These are phyloP conservation scores for Asterophora parasitica DNA, from an alignment of 768 basidiomycete genomes.

Conservation along the genomic window DNA sequence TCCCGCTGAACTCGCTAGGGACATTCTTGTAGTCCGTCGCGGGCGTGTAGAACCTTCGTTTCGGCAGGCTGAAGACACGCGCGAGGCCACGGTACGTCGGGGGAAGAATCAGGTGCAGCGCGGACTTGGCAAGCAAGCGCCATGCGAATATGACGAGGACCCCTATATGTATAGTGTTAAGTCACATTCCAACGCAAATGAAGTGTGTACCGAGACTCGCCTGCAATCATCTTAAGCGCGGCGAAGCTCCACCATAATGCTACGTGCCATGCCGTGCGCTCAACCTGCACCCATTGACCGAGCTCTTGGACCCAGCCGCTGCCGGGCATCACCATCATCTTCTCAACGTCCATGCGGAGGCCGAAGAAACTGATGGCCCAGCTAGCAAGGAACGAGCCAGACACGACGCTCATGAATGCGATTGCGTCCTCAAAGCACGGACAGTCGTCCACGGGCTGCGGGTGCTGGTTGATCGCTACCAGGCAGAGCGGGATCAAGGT, in stretches of 20 bases:
- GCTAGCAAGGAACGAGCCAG: slow-evolving; percentile 64
- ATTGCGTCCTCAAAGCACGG: slow-evolving; percentile 99
- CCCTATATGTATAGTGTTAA: slow-evolving; percentile 35
- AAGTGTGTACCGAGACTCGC: no score
- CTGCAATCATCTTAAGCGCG: slow-evolving; percentile 40
- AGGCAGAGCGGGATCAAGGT: slow-evolving; percentile 59
- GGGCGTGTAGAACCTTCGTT: slow-evolving; percentile 84
- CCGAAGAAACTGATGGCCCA: slow-evolving; percentile 56
- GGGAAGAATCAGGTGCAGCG: slow-evolving; percentile 71
- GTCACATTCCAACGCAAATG: background rate
- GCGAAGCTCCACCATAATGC: slow-evolving; percentile 45
- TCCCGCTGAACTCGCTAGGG: slow-evolving; percentile 48
- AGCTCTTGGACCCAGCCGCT: slow-evolving; percentile 37
- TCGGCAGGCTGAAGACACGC: slow-evolving; percentile 65
- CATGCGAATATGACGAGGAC: slow-evolving; percentile 78
- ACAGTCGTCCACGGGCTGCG: slow-evolving; percentile 93
- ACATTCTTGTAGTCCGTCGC: slow-evolving; percentile 82
- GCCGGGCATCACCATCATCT: slow-evolving; percentile 50
- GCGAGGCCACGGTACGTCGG: slow-evolving; percentile 78
- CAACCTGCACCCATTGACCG: slow-evolving; percentile 30
- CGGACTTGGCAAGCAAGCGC: slow-evolving; percentile 82
- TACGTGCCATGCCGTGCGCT: slow-evolving; percentile 34
- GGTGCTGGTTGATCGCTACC: slow-evolving; percentile 81
- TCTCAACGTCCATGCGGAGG: slow-evolving; percentile 25
- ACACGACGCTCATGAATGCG: slow-evolving; percentile 79